Conservation (phyloP, 345 rosid species). For the Citrus hindsii region DNA sequence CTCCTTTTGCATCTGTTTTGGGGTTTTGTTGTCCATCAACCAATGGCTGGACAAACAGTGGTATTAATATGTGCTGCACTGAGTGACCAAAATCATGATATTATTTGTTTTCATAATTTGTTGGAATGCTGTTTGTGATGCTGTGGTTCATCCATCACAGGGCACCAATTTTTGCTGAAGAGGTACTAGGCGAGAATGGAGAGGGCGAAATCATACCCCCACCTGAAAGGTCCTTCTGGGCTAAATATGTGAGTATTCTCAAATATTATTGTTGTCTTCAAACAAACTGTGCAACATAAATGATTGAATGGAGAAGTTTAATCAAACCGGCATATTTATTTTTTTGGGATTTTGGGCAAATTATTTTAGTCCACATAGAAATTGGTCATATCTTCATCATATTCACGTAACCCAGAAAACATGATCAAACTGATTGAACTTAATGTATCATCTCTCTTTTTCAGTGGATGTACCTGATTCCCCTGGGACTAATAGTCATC, state of each 20-base stretch:
- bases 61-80: background rate
- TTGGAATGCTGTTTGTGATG: background rate
- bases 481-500: constrained; percentile 87
- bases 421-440: background rate
- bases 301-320: background rate
- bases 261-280: background rate
- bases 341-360: background rate
- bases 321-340: background rate
- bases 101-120: background rate
- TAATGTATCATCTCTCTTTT: background rate
- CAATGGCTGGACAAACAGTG: background rate
- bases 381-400: background rate
- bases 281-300: background rate
- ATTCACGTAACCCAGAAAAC: background rate
- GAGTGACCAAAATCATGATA: background rate
- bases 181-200: constrained; percentile 48
- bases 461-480: constrained; percentile 97
- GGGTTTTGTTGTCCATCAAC: background rate
- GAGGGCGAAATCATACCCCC: constrained; percentile 63
- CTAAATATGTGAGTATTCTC: constrained; percentile 76
- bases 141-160: constrained; percentile 30
- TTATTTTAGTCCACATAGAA: background rate
- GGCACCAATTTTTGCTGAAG: constrained; percentile 76
- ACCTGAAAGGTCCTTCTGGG: constrained; percentile 91
- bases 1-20: background rate